A percentile compares a stretch with the other conserved stretches of the same genome.
Conservation (phyloP, 1,139 yeast species). For the Diutina neorugosa region DNA sequence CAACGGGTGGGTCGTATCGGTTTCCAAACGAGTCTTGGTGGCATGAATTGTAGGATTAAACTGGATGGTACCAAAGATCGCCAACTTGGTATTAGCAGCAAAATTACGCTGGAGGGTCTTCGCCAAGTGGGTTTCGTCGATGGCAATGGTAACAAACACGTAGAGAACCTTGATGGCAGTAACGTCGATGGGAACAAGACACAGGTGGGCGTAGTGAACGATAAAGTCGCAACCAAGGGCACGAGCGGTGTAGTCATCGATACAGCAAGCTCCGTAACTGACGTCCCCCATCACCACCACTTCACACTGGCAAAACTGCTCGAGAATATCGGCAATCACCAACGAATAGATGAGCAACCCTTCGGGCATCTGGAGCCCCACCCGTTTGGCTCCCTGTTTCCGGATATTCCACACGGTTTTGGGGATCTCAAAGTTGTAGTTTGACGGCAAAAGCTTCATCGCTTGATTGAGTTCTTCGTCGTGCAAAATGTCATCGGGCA, state of each 20-base stretch:
- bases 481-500: conserved; percentile 77
- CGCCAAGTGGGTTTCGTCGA: conserved; percentile 72
- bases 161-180: conserved; percentile 83
- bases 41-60: conserved; percentile 91
- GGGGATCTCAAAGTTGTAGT: conserved; percentile 91
- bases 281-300: conserved; percentile 97
- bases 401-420: conserved; percentile 90
- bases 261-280: conserved; percentile 97
- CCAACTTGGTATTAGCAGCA: conserved; percentile 45
- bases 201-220: conserved; percentile 95
- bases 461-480: conserved; percentile 77
- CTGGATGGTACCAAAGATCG: conserved; percentile 91
- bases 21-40: conserved; percentile 46
- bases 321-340: conserved; percentile 77
- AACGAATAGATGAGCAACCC: conserved; percentile 83
- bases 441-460: conserved; percentile 67
- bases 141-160: conserved; percentile 88
- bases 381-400: conserved; percentile 57
- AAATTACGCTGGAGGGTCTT: conserved; percentile 70
- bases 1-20: conserved; percentile 37
- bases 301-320: conserved; percentile 81
- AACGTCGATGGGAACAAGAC: conserved; percentile 89
- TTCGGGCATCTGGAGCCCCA: conserved; percentile 96
- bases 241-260: conserved; percentile 90
- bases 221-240: conserved; percentile 89